These are phyloP conservation scores for Leccinum fuscescens DNA, from an alignment of 1,284 basidiomycete genomes.

Conservation along the genomic window DNA sequence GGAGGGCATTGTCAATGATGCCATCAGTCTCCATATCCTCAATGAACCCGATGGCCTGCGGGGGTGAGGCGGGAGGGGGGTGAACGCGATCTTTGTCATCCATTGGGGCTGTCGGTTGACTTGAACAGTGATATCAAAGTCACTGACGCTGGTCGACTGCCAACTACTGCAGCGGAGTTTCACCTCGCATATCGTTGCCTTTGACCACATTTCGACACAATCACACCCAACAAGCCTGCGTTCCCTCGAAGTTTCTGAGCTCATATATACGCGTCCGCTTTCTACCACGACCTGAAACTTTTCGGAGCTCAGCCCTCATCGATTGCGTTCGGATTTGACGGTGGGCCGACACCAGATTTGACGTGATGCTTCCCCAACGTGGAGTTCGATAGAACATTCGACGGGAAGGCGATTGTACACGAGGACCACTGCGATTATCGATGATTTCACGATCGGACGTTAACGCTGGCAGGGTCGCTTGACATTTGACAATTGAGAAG, in stretches of 20 bases:
- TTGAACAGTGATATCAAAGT: not conserved
- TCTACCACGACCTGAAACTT: not conserved
- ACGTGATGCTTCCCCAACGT: not conserved
- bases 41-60: slow-evolving; percentile 20
- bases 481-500: not conserved
- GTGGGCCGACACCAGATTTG: not conserved
- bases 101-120: slow-evolving; percentile 10
- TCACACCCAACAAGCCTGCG: not conserved
- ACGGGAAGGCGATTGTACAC: not conserved
- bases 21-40: slow-evolving; percentile 31
- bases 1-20: slow-evolving; percentile 15
- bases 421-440: not conserved
- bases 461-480: not conserved
- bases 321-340: not conserved
- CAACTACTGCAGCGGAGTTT: not conserved
- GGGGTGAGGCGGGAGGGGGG: slow-evolving; percentile 11
- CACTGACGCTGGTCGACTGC: not conserved
- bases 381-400: not conserved
- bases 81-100: slow-evolving; percentile 16
- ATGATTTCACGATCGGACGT: not conserved
- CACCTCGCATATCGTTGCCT: not conserved
- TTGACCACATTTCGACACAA: not conserved
- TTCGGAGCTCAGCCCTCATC: not conserved
- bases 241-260: not conserved
- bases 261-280: not conserved